These are phyloP conservation scores for Sclerospora graminicola DNA, from an alignment of 352 stramenopile species.

Conservation along the genomic window DNA sequence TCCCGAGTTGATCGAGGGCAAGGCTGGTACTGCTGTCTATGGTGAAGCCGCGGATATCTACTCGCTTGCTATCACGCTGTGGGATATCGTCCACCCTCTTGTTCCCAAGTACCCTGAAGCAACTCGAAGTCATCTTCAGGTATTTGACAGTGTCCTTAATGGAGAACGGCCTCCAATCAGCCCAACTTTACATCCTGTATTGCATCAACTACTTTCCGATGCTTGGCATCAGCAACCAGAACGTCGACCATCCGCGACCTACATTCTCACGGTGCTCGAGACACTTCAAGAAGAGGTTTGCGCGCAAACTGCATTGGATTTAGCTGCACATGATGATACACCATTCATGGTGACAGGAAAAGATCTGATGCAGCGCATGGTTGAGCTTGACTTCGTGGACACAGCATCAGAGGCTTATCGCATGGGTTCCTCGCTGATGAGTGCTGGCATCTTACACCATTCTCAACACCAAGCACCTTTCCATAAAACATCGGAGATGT, in stretches of 20 bases:
- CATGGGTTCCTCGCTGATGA: slow-evolving; percentile 54
- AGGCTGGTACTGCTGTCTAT: slow-evolving; percentile 53
- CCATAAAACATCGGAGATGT: slow-evolving; percentile 34
- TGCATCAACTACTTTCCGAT: slow-evolving; percentile 39
- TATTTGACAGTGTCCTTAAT: slow-evolving; percentile 58
- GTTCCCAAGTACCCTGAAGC: slow-evolving; percentile 52
- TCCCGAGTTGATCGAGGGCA: slow-evolving; percentile 66
- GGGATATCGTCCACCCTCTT: slow-evolving; percentile 58
- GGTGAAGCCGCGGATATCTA: slow-evolving; percentile 66
- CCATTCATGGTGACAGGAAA: slow-evolving; percentile 33
- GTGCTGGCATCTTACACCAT: slow-evolving; percentile 56
- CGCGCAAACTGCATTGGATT: slow-evolving; percentile 22
- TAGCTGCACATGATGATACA: slow-evolving; percentile 20
- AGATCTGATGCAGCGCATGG: slow-evolving; percentile 48
- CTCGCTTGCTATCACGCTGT: slow-evolving; percentile 64
- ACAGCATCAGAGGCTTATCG: slow-evolving; percentile 37
- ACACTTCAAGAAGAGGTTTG: slow-evolving; percentile 36
- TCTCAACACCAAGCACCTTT: slow-evolving; percentile 33
- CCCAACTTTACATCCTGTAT: slow-evolving; percentile 19
- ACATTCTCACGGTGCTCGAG: slow-evolving; percentile 38
- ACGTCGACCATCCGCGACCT: slow-evolving; percentile 35
- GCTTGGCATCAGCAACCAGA: slow-evolving; percentile 43
- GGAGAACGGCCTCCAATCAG: slow-evolving; percentile 42
- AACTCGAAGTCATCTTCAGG: slow-evolving; percentile 49
- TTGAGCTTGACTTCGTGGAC: slow-evolving; percentile 43